Conservation (phyloP, 495 filamentous ascomycete genomes). For the Elasticomyces elasticus region DNA sequence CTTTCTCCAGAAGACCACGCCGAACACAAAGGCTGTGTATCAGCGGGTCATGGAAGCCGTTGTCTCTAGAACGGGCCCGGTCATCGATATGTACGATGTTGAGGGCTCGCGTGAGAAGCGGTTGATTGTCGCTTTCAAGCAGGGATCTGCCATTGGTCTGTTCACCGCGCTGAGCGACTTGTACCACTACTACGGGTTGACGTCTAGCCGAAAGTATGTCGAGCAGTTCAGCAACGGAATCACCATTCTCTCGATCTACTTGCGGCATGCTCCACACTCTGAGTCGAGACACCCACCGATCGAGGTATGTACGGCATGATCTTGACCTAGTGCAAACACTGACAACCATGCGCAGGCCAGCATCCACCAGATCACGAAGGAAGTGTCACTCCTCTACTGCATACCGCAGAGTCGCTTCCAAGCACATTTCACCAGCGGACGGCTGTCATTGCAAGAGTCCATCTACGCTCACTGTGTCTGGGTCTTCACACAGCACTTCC, state of each 20-base stretch:
- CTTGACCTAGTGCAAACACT: not conserved
- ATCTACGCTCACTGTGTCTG: constrained; percentile 95
- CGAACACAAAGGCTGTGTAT: constrained; percentile 91
- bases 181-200: constrained; percentile 97
- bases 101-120: constrained; percentile 82
- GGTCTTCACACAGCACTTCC: constrained; percentile 94
- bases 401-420: constrained; percentile 95
- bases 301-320: constrained; percentile 35
- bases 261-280: constrained; percentile 54
- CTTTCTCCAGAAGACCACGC: constrained; percentile 89
- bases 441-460: constrained; percentile 88
- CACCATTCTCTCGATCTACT: constrained; percentile 89
- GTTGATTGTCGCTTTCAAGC: constrained; percentile 86
- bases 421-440: constrained; percentile 73
- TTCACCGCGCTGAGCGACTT: constrained; percentile 93
- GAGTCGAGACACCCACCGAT: constrained; percentile 60
- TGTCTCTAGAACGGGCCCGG: constrained; percentile 73
- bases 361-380: constrained; percentile 98
- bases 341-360: constrained; percentile 42
- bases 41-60: constrained; percentile 83
- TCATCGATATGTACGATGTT: constrained; percentile 96
- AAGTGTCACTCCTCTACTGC: constrained; percentile 92
- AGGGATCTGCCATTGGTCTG: constrained; percentile 81
- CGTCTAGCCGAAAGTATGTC: constrained; percentile 91
- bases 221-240: constrained; percentile 99